A percentile compares a stretch with the other conserved stretches of the same genome.
Evolutionary conservation across 495 filamentous ascomycete species (phyloP).

Genomic region (Hyaloscypha variabilis): DNA sequence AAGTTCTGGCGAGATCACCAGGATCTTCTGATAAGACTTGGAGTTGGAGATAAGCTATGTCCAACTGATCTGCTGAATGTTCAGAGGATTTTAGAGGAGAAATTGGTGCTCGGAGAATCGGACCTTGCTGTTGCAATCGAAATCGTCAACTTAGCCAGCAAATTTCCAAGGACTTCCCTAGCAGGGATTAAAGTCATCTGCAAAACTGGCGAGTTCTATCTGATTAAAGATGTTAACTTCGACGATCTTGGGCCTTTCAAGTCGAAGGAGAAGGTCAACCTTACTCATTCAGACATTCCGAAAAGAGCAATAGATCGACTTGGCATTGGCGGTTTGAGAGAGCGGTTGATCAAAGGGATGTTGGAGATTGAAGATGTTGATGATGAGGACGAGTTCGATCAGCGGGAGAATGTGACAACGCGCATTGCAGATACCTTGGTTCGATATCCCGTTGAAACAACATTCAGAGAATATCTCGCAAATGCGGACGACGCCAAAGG

Average conservation of each 20-base stretch:
- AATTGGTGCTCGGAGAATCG: conserved; percentile 14
- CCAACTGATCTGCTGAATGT: conserved; percentile 29
- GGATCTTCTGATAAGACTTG: conserved; percentile 26
- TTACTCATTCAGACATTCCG: too few species aligned
- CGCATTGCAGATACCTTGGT: conserved; percentile 42
- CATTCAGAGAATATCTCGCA: conserved; percentile 47
- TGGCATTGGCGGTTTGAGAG: too few species aligned
- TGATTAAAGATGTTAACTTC: conserved; percentile 17
- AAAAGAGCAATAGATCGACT: too few species aligned
- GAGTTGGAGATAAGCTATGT: conserved; percentile 26
- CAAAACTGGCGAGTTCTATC: conserved; percentile 6
- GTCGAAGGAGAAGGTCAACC: too few species aligned
- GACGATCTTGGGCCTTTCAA: too few species aligned
- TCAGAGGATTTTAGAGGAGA: conserved; percentile 23
- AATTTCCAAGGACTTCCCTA: conserved; percentile 14
- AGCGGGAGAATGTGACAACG: conserved; percentile 35
- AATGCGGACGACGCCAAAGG: conserved; percentile 43
- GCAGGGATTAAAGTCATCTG: conserved; percentile 18
- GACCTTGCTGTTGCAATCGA: conserved; percentile 33
- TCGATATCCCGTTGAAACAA: conserved; percentile 40
- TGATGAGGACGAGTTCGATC: conserved; percentile 46
- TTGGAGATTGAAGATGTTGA: too few species aligned
- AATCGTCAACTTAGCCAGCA: conserved; percentile 30
- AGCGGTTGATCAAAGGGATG: too few species aligned
- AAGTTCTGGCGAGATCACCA: conserved; percentile 29